Conservation (phyloP, 768 basidiomycete species). For the Suillus occidentalis region DNA sequence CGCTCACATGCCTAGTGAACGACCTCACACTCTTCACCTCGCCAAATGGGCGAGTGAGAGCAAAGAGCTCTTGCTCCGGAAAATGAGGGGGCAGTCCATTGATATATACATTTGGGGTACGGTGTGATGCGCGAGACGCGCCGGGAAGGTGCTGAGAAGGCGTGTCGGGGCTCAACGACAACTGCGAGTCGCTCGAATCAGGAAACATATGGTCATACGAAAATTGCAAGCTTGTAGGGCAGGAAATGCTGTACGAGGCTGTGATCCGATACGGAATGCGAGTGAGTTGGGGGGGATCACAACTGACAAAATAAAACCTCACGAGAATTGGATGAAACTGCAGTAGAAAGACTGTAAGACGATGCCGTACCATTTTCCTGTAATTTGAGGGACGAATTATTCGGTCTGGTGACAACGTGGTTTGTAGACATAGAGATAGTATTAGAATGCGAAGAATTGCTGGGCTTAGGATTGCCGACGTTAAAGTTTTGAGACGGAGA, state of each 20-base stretch:
- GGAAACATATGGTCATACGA: slow-evolving; percentile 14
- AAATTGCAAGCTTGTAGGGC: slow-evolving; percentile 14
- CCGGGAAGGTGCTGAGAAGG: slow-evolving; percentile 16
- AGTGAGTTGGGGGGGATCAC: slow-evolving; percentile 9
- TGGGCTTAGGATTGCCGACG: slow-evolving; percentile 14
- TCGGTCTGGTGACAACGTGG: slow-evolving; percentile 9
- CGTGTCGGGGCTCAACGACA: slow-evolving; percentile 13
- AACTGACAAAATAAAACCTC: not conserved
- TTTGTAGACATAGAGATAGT: slow-evolving; percentile 14
- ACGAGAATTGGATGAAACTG: slow-evolving; percentile 27
- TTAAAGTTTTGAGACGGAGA: slow-evolving; percentile 15
- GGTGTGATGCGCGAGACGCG: slow-evolving; percentile 14
- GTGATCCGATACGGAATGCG: not conserved
- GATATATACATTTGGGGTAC: slow-evolving; percentile 82
- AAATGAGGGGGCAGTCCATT: slow-evolving; percentile 85
- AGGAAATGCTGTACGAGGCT: slow-evolving; percentile 30
- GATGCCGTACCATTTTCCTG: slow-evolving; percentile 17
- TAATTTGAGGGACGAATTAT: slow-evolving; percentile 13
- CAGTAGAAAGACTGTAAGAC: slow-evolving; percentile 6
- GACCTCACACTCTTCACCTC: slow-evolving; percentile 75
- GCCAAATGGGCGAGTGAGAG: slow-evolving; percentile 71
- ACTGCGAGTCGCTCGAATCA: slow-evolving; percentile 15
- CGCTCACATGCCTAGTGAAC: slow-evolving; percentile 81
- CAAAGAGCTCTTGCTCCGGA: slow-evolving; percentile 76
- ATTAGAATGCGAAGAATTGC: slow-evolving; percentile 23